Base-by-base conservation (phyloP, 2,329 filamentous ascomycete species). In the Tolypocladium tropicale region DNA sequence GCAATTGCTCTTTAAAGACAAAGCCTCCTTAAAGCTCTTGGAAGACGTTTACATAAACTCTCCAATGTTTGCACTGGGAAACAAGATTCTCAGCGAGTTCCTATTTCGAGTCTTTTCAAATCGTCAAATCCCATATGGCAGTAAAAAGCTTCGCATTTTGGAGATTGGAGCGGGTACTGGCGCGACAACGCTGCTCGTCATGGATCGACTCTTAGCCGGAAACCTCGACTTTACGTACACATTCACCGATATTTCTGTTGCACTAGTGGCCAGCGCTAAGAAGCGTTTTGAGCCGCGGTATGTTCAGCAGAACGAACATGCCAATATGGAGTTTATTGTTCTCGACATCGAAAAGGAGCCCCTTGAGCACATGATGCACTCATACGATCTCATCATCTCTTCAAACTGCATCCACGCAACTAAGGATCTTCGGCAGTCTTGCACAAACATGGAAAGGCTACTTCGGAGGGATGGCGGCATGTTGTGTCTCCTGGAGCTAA, bases 121-220 rank as follows among this genome's bases (percentile, higher is more conserved):
- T 52, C 30, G 6, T 32, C 25, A 52, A 10, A 7, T 9, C 37
- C 36, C 39, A 10, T 16, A 51, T 23, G 41, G 58, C 32, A 18
- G 14, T 2, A 28, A 52, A 6, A 51, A 62, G 4, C 58, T 75
- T n/a, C 62, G 65, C 3, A 71, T 78, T 39, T 65, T 79, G 53
- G 74, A 77, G 59, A 58, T 76, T 9, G 75, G 75, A 0, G 74
- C 68, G 0, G 75, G 74, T 12, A 75, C 73, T 1, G 75, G 75
- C 3, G 73, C 71, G 0, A 77, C 75, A 0, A 73, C 76, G 0
- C 59, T 57, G 12, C 55, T 62, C 1, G 28, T 76, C 1, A 55
- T 72, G 0, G 56, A 64, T 0, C 43, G 56, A 0, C 62, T 78
- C 3, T 56, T 54, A 0, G 25, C 25, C 0, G 23, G 23, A 10